phyloP scores from a whole-genome alignment of 768 basidiomycete species.

The Macrolepiota albuminosa region DNA sequence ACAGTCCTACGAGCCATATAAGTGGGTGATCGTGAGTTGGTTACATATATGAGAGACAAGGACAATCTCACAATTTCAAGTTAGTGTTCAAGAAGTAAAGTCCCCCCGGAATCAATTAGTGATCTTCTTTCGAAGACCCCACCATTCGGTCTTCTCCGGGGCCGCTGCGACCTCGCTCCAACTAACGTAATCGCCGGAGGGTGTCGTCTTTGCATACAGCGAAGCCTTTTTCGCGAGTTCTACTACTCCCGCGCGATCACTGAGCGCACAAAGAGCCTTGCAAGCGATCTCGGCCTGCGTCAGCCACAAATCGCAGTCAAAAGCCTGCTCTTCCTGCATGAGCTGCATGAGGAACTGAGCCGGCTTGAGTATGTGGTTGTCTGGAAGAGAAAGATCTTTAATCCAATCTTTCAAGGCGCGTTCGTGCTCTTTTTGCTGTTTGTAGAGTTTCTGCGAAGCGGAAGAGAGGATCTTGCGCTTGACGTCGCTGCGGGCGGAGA shows the following conservation, averaged over 20 bases:
- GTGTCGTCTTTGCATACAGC: background rate
- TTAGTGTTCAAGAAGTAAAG: background rate
- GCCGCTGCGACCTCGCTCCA: slow-evolving; percentile 16
- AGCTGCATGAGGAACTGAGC: slow-evolving; percentile 4
- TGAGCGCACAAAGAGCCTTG: slow-evolving; percentile 19
- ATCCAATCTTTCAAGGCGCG: slow-evolving; percentile 8
- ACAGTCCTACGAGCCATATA: background rate
- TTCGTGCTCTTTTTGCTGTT: slow-evolving; percentile 8
- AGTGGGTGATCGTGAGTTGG: background rate
- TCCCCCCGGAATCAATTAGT: background rate
- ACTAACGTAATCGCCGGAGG: slow-evolving; percentile 9
- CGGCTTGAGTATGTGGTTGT: slow-evolving; percentile 9
- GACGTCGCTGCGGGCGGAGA: slow-evolving; percentile 15
- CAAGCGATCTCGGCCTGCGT: slow-evolving; percentile 11
- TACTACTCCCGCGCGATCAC: slow-evolving; percentile 11
- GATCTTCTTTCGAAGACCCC: slow-evolving; percentile 10
- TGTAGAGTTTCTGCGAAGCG: background rate
- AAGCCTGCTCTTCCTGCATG: slow-evolving; percentile 15
- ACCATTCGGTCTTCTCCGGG: slow-evolving; percentile 17
- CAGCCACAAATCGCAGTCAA: slow-evolving; percentile 8
- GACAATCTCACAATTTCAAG: background rate
- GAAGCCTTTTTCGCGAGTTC: slow-evolving; percentile 14
- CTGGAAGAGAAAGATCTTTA: slow-evolving; percentile 9
- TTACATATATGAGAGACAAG: background rate
- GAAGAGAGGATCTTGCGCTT: slow-evolving; percentile 9